phyloP scores from a whole-genome alignment of 2,329 filamentous ascomycete genomes.

The Dissoconium aciculare region DNA sequence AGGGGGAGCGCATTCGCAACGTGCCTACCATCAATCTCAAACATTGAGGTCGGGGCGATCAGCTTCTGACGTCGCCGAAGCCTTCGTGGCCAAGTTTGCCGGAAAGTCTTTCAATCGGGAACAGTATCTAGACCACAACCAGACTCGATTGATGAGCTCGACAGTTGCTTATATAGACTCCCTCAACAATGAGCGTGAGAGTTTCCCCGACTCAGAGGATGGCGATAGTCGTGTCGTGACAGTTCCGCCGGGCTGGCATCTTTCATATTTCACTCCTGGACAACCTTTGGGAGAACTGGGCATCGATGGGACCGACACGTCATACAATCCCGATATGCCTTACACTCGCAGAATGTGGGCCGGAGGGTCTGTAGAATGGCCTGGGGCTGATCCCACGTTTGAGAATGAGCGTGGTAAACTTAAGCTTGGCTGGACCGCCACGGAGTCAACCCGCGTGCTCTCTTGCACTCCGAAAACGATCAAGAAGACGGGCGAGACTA shows the following conservation, averaged over 20 bases:
- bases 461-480: conserved; percentile 7
- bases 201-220: no score
- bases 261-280: conserved; percentile 8
- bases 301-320: conserved; percentile 9
- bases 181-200: no score
- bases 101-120: no score
- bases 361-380: conserved; percentile 6
- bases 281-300: conserved; percentile 5
- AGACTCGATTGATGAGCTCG: no score
- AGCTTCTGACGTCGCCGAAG: no score
- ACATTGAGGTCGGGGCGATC: no score
- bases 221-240: no score
- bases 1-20: no score
- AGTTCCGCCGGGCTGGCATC: conserved; percentile 9
- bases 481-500: conserved; percentile 7
- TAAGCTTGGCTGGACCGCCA: conserved; percentile 5
- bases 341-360: conserved; percentile 11
- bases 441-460: conserved; percentile 6
- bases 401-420: conserved; percentile 3
- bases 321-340: conserved; percentile 9
- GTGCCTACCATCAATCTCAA: no score
- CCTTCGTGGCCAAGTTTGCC: no score
- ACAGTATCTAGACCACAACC: no score
- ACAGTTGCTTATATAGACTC: no score
- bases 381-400: conserved; percentile 3